Evolutionary conservation across 768 basidiomycete genomes (phyloP), one percentile per base, ranked within the genome.

Genomic region (Tylopilus cervinicoccineus): DNA sequence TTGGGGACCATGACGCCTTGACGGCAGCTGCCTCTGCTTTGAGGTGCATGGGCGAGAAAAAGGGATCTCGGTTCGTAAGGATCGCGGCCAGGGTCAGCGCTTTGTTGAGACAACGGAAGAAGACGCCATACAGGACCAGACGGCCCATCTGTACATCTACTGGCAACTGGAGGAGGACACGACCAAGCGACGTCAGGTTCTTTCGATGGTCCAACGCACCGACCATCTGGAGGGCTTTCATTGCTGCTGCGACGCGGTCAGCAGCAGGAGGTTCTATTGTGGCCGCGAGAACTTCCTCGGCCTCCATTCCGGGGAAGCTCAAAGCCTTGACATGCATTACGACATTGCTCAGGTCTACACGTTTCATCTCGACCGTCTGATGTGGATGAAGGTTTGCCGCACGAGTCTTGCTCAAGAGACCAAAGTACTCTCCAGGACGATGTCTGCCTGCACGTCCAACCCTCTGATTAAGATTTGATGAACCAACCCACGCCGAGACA

Each of bases 321-420:
- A 96, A 77, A 9, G 93, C 93, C 61, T 95, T 96, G 66, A 97
- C 81, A 63, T 93, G 93, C 93, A 97, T 97, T 14, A 95, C 91
- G 39, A 94, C 86, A 60, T 93, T 92, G 58, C 83, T 88, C 56
- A 95, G 65, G 66, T 93, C 92, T 12, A 86, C 81, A 28, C 93
- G 78, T 63, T 91, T 91, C 93, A 97, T 97, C 72, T 96, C 94
- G 31, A 96, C 94, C 2, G 84, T 84, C 65, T 93, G 92, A 61
- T 95, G 85, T 23, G 88, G 78, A 43, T 81, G 75, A 39, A 97
- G 74, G 11, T 72, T 67, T 14, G 71, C 70, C 3, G 84, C 79
- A 44, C 84, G 82, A 13, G 71, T 67, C 48, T 76, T 76, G 41
- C 89, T 78, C 24, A 96, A 66, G 40, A 97, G 77, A 31, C 92